Evolutionary conservation across 1,139 yeast species (phyloP).

Genomic region (Blastobotrys elegans): DNA sequence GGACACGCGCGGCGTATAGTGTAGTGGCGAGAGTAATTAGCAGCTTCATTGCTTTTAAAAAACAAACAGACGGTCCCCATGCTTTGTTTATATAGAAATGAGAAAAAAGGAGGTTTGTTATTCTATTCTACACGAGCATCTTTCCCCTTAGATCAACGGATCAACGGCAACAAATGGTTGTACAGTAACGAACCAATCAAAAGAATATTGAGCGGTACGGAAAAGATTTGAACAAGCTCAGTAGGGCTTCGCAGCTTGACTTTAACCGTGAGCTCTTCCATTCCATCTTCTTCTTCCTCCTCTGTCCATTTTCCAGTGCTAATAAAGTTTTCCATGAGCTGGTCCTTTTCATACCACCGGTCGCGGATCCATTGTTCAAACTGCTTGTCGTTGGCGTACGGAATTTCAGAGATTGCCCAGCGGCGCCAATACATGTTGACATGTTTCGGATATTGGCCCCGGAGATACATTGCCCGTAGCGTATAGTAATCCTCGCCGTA

Average conservation of each 20-base stretch:
- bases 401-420: constrained; percentile 56
- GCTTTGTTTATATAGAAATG: too few relatives aligned
- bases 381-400: constrained; percentile 48
- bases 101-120: too few relatives aligned
- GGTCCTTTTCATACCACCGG: constrained; percentile 80
- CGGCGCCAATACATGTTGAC: constrained; percentile 63
- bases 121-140: too few relatives aligned
- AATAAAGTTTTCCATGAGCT: constrained; percentile 55
- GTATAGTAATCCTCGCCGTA: constrained; percentile 79
- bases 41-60: too few relatives aligned
- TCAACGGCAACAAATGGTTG: constrained; percentile 14
- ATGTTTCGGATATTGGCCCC: constrained; percentile 65
- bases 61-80: too few relatives aligned
- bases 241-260: constrained; percentile 25
- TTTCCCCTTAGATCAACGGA: too few relatives aligned
- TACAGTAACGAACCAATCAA: constrained; percentile 19
- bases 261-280: constrained; percentile 16
- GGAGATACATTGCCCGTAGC: constrained; percentile 55
- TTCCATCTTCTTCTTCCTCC: constrained; percentile 36
- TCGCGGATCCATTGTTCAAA: constrained; percentile 74
- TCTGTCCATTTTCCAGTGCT: constrained; percentile 41
- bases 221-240: constrained; percentile 33
- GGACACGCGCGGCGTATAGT: too few relatives aligned
- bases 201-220: constrained; percentile 30
- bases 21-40: too few relatives aligned